Base-by-base conservation (phyloP, 164 flowering plant genomes). In the Platanus orientalis region DNA sequence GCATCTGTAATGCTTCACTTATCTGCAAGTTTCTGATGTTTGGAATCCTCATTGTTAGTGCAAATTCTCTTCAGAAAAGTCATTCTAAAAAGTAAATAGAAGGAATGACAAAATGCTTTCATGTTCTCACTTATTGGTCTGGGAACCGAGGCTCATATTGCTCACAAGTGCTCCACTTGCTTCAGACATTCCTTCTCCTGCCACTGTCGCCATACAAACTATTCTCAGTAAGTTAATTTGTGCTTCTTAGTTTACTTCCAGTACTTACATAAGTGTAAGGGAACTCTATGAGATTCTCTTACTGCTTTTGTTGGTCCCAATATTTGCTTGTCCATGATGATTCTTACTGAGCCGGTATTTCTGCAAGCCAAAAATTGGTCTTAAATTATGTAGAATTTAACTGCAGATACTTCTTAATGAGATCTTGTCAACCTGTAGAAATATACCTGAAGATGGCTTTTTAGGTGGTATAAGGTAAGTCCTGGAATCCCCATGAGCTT, bases 401-500 rank as follows among this genome's bases (percentile, higher is more conserved):
- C 21, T 12, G 16, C 44, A 23, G 14, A 25, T 6, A 21, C 20
- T 50, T 32, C 39, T 16, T 24, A 7, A 9, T 7, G 57, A 51
- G 26, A 44, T 54, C 23, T 27, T 55, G 39, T 12, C 24, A 44
- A 26, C 42, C 42, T 54, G 20, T 32, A 30, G 26, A 9, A 55
- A 42, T 64, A 39, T 71, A 87, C 88, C 90, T 87, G 90, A 58
- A 87, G 89, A 67, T 87, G 93, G 68, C 89, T 84, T 79, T 83
- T 84, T 29, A 92, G 78, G 69, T 92, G 98, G 83, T 92, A 92
- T 45, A 92, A 79, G 19, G 98, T 92, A 52, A 92, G 90, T 56
- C 96, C 98, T n/a, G 90, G 87, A 77, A 92, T 85, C 49, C 96
- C 98, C 98, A 92, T 90, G 23, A 88, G 84, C 74, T 88, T 92